Percentiles rank a stretch among this genome's conserved stretches.
These are phyloP conservation scores for Pyropia yezoensis DNA, from an alignment of 23 red algal species.

Conservation along the genomic window DNA sequence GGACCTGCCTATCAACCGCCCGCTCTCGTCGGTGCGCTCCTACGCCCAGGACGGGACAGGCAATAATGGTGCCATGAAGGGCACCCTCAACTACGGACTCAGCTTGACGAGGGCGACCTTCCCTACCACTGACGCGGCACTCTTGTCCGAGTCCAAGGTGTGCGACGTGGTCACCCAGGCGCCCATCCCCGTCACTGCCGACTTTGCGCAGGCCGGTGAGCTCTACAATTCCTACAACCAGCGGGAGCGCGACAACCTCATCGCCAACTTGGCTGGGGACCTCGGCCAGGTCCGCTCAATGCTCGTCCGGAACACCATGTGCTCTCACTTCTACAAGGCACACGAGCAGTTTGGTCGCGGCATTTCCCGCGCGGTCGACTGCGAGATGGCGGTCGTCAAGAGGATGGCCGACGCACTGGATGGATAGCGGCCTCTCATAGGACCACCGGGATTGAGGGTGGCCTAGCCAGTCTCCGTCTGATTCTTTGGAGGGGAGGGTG, in stretches of 20 bases:
- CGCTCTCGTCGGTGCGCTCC: constrained; percentile 13
- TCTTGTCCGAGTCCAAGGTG: constrained; percentile 2
- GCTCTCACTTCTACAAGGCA: constrained; percentile 36
- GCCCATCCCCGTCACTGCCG: constrained; percentile 7
- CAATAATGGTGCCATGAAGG: constrained; percentile 14
- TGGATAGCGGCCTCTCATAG: neutral
- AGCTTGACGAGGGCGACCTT: constrained; percentile 1
- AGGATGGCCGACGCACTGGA: constrained; percentile 6
- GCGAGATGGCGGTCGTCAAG: constrained; percentile 5
- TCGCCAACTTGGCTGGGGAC: constrained; percentile 20
- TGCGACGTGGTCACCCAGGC: constrained; percentile 13
- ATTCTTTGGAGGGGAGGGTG: no score
- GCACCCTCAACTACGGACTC: constrained; percentile 12
- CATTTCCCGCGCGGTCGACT: neutral
- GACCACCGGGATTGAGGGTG: no score
- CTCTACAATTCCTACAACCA: constrained; percentile 1
- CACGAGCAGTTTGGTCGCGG: constrained; percentile 7
- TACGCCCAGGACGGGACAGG: constrained; percentile 32
- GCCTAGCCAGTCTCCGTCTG: no score
- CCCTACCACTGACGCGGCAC: neutral
- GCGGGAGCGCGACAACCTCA: neutral
- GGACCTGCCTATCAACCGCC: constrained; percentile 70
- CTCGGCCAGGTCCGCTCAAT: constrained; percentile 4
- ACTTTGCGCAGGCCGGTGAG: constrained; percentile 27
- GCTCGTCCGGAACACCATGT: constrained; percentile 9